These are phyloP conservation scores for Leishmania arabica DNA, from an alignment of 208 protist species.

Conservation along the genomic window DNA sequence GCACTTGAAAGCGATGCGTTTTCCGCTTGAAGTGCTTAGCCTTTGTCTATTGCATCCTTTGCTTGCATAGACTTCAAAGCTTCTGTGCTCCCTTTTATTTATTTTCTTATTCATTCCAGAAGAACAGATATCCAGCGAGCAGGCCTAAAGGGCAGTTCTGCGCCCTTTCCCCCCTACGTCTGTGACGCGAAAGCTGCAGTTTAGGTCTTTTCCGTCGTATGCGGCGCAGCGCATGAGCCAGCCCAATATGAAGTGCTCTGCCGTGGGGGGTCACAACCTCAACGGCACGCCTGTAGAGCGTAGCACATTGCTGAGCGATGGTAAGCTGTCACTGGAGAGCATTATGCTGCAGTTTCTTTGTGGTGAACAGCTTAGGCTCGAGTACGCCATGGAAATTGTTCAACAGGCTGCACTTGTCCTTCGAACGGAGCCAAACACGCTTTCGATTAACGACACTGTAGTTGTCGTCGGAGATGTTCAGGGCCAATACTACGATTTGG, in stretches of 20 bases:
- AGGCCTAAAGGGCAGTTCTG: not conserved
- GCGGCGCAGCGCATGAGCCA: not conserved
- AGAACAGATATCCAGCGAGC: not conserved
- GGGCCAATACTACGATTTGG: slow-evolving; percentile 93
- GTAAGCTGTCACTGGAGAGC: slow-evolving; percentile 21
- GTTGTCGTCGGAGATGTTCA: slow-evolving; percentile 95
- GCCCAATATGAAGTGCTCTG: not conserved
- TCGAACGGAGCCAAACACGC: slow-evolving; percentile 60
- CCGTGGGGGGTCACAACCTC: not conserved
- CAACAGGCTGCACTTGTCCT: slow-evolving; percentile 57
- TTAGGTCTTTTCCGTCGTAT: not conserved
- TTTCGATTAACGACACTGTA: slow-evolving; percentile 56
- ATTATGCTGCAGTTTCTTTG: slow-evolving; percentile 75
- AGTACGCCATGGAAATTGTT: slow-evolving; percentile 60
- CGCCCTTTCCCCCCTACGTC: not conserved
- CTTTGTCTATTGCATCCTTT: not conserved
- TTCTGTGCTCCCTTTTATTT: not conserved
- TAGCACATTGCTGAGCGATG: not conserved
- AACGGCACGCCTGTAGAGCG: not conserved
- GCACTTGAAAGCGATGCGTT: not conserved
- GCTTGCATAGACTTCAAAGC: not conserved
- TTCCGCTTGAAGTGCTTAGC: not conserved
- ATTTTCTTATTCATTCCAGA: not conserved
- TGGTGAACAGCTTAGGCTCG: slow-evolving; percentile 45
- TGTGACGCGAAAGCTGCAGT: not conserved